Conservation (phyloP, 2,329 filamentous ascomycete species). For the Dryadomyces quercivorus region DNA sequence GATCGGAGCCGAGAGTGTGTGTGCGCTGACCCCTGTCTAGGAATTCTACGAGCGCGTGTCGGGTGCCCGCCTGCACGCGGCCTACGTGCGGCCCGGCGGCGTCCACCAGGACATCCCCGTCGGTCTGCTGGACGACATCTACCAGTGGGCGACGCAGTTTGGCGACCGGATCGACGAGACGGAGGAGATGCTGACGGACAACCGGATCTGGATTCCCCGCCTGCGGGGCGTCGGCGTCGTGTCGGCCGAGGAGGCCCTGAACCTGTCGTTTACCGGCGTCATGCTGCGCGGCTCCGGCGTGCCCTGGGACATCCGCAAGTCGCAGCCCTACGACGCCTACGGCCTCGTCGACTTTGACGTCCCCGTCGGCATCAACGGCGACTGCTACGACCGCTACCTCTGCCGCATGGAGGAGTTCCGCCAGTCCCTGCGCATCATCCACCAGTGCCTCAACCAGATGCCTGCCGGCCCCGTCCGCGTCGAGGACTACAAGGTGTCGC, state of each 20-base stretch:
- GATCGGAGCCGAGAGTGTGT: not conserved
- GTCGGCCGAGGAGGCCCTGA: conserved; percentile 83
- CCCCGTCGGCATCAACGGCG: conserved; percentile 88
- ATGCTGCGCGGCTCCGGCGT: conserved; percentile 97
- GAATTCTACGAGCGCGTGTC: conserved; percentile 99
- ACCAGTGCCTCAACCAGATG: conserved; percentile 99
- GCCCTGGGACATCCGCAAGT: conserved; percentile 94
- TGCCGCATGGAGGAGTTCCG: conserved; percentile 99
- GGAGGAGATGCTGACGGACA: conserved; percentile 96
- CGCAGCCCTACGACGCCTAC: conserved; percentile 93
- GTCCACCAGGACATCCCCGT: conserved; percentile 91
- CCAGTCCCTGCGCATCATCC: conserved; percentile 93
- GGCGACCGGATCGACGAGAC: conserved; percentile 97
- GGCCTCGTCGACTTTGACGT: conserved; percentile 97
- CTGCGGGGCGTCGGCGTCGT: conserved; percentile 88
- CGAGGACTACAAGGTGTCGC: conserved; percentile 97
- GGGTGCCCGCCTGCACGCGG: conserved; percentile 90
- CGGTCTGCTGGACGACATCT: conserved; percentile 94
- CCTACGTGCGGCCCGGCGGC: conserved; percentile 92
- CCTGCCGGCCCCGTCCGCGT: conserved; percentile 85
- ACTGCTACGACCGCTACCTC: conserved; percentile 98
- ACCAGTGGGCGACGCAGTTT: conserved; percentile 99
- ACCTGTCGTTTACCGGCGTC: conserved; percentile 91
- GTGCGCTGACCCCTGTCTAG: conserved; percentile 32
- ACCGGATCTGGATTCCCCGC: conserved; percentile 96